These are phyloP conservation scores for Acanthamoeba sp. DNA, from an alignment of 208 protist species.

Conservation along the genomic window DNA sequence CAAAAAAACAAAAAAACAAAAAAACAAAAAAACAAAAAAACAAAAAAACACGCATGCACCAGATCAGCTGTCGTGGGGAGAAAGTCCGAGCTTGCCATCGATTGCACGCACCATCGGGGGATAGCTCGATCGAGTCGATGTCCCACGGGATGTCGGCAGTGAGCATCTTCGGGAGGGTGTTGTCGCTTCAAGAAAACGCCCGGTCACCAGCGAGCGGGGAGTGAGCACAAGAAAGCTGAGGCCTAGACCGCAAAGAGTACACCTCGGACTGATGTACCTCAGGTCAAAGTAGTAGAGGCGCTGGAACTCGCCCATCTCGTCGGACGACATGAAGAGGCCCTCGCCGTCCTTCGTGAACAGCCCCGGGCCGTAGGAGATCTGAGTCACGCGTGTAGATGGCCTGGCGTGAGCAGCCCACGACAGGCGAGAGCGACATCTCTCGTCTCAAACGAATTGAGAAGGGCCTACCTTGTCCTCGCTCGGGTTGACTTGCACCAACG, in stretches of 20 bases:
- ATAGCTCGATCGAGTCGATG: constrained; percentile 13
- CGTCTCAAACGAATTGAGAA: background rate
- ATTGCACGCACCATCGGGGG: background rate
- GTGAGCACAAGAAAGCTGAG: background rate
- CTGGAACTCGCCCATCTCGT: constrained; percentile 42
- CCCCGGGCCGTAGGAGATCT: constrained; percentile 9
- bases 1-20: no score
- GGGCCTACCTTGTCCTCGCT: background rate
- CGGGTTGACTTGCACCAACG: constrained; percentile 31
- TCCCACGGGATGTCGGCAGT: constrained; percentile 43
- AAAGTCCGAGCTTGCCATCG: no score
- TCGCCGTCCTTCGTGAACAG: constrained; percentile 12
- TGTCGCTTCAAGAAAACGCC: background rate
- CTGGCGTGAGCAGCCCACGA: background rate
- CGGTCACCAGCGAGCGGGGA: no score
- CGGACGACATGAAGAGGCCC: constrained; percentile 21
- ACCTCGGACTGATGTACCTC: background rate
- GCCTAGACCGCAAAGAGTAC: no score
- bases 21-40: no score
- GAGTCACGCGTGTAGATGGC: background rate
- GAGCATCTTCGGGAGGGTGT: constrained; percentile 46
- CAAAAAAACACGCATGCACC: no score
- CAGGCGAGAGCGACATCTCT: background rate
- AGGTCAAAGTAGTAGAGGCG: constrained; percentile 38
- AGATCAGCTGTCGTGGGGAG: no score